Percentiles rank a stretch among this genome's conserved stretches.
Evolutionary conservation across 2,329 filamentous ascomycete genomes (phyloP).

Genomic region (Aureobasidium sp.): DNA sequence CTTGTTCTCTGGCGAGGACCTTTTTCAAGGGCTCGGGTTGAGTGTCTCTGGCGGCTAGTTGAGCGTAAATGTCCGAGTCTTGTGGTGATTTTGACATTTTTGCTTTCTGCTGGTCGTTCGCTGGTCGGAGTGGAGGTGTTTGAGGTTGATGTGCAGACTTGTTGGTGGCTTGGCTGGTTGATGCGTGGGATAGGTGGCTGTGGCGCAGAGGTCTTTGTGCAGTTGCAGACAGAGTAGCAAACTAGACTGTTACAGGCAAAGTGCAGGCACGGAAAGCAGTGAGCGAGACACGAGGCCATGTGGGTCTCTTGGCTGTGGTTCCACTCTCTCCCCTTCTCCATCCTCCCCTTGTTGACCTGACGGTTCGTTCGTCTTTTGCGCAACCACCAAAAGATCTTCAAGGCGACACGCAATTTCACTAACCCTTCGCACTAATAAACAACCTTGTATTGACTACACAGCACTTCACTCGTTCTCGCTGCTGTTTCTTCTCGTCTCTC

Average conservation of each 20-base stretch:
- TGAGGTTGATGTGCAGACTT: not conserved
- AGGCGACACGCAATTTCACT: slow-evolving; percentile 1
- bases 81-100: not conserved
- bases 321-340: not conserved
- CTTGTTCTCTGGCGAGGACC: slow-evolving; percentile 41
- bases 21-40: slow-evolving; percentile 16
- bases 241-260: not conserved
- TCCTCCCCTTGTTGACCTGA: not conserved
- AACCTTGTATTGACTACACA: slow-evolving; percentile 4
- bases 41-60: slow-evolving; percentile 1
- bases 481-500: slow-evolving; percentile 4
- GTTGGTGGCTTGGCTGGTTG: not conserved
- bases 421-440: not conserved
- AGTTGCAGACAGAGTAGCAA: not conserved
- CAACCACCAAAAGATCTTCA: not conserved
- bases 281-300: slow-evolving; percentile 5
- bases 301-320: not conserved
- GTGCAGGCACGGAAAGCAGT: not conserved
- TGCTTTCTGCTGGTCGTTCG: not conserved
- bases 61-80: not conserved
- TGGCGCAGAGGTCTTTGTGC: not conserved
- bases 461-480: not conserved
- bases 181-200: not conserved
- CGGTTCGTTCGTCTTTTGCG: not conserved
- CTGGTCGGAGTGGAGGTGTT: not conserved